Evolutionary conservation across 164 flowering plant genomes (phyloP), one percentile per base, ranked within the genome.

Genomic region (Annona cherimola): DNA sequence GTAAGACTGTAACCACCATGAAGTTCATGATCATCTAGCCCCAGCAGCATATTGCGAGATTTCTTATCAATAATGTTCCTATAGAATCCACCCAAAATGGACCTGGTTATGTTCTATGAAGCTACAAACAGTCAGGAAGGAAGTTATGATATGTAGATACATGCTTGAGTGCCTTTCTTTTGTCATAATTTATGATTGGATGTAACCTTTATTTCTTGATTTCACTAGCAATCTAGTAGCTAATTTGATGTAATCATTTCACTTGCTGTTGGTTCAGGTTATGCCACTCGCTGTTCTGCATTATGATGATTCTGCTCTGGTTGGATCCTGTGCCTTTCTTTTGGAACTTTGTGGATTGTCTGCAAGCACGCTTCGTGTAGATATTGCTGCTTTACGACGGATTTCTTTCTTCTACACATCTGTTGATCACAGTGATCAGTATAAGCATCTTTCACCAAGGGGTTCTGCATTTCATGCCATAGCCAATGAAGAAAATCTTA

Each of bases 261-360:
- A 26, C 35, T 26, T 26, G 35, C 35, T 26, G 35, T 9, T n/a
- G 54, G 61, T 76, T 76, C 78, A 95, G 99, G 97, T 93, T 65
- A 79, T 87, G 65, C 97, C 98, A 69, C 89, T 93, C 73, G 98
- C 98, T 70, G 79, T 93, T 71, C 74, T 81, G 73, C 91, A 93
- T 76, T 95, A 89, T 83, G 95, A 90, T 74, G 87, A 95, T 75
- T 77, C 90, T 55, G 77, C 87, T 64, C 75, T 93, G 82, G 97
- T 91, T 69, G 89, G 97, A 63, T 88, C 99, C 66, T 95, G 97
- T 82, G 88, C 94, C 72, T 85, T 88, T 76, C 87, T 93, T 26
- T 73, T 91, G 82, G 99, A 95, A 86, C 88, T 95, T 77, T 91
- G 98, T 89, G 97, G 99, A n/a, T 79, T 90, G 77, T 87, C 96